Evolutionary conservation across 106 monocot species (phyloP), one percentile per base, ranked within the genome.

Genomic region (Dendrobium officinale): DNA sequence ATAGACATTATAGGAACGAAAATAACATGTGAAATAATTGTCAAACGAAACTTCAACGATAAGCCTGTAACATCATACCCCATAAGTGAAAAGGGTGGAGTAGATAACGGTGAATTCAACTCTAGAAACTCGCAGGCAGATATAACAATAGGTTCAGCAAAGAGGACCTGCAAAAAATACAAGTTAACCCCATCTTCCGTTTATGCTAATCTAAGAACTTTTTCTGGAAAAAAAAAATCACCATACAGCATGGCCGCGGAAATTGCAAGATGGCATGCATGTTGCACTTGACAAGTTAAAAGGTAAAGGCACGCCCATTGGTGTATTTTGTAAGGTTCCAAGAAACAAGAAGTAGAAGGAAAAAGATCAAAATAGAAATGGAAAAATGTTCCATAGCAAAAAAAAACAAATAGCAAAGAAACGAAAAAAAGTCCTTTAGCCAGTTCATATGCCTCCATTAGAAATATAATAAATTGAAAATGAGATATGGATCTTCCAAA

Each of bases 81-180:
- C 64, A 88, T 44, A 77, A 98, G 87, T 9, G 95, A 88, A 78
- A 92, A 72, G 16, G 83, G 84, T 68, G 92, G 86, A 72, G 83
- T 81, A 74, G 91, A 95, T 75, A 92, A 89, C 6, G 94, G 81
- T 31, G 98, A 90, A 87, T 88, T 95, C 88, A 92, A 92, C 92
- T 98, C 98, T 33, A 98, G 89, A 86, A 98, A 92, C 85, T 98
- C 98, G 75, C 94, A 98, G 66, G 91, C 92, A 40, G 92, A 92
- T 56, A 98, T 80, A 27, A 98, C 89, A 78, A 98, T 86, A 31
- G 98, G 94, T 82, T 95, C 98, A 24, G 90, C 84, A 85, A 98
- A 98, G 8, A 92, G 75, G 41, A 98, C 94, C 97, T 94, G 77
- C 61, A 87, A 75, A 74, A 9, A 74, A 74, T 6, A 70, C 42